Base-by-base conservation (phyloP, 202 grass and related monocot species). In the Setaria italica region DNA sequence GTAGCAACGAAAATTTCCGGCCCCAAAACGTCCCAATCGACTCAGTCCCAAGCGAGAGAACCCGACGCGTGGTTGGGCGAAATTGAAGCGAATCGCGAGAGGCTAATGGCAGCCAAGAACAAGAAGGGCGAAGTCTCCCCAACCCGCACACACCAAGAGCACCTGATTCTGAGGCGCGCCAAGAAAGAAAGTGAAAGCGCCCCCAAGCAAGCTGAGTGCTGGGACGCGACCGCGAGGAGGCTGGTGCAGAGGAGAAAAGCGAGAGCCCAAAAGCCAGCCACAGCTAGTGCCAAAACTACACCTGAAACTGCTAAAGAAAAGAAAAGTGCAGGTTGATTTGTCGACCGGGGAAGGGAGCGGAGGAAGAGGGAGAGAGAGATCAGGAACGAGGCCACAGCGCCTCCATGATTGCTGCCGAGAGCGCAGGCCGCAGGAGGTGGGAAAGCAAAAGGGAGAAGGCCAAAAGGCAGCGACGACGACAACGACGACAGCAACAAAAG, bases 401-500 rank as follows among this genome's bases (percentile, higher is more conserved):
- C 81, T 21, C 48, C 81, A 74, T 72, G 63, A 73, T 77, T 77
- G 72, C 73, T 57, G 75, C 62, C 58, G 74, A 55, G 70, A 60
- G 39, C 70, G 37, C 20, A 25, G 62, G 65, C 48, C 17, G 42
- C 19, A 5, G 42, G 67, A 5, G 6, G 75, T 87, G 81, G 63
- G 70, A 87, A 85, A 87, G 81, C 85, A 35, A 82, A 77, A 77
- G 82, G 35, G 20, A 54, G 66, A 20, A 33, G 58, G 3, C 19
- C 9, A 20, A 77, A 79, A 65, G 71, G 80, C 42, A 15, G 42
- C 25, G 48, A 34, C 71, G 25, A 13, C 42, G 25, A 60, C 45
- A 15, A 34, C 14, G 4, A 9, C 42, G 25, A 60, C 45, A 15
- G 19, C 14, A 4, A 9, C 67, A 79, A 30, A 71, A 62, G n/a